phyloP scores from a whole-genome alignment of 352 stramenopile species.

The Phytopythium cucurbitacearum region DNA sequence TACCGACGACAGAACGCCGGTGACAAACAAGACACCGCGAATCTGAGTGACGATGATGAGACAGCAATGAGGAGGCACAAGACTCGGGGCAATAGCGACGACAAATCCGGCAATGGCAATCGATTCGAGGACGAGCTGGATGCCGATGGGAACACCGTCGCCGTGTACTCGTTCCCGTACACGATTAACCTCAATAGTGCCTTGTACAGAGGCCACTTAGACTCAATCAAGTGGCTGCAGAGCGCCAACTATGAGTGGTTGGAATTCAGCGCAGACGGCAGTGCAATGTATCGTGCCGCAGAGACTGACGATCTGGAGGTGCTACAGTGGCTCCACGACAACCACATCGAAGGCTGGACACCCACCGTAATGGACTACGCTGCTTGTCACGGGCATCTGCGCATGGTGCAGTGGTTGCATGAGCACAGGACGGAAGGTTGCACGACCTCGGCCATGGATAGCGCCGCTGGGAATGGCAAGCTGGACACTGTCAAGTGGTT shows the following conservation, averaged over 20 bases:
- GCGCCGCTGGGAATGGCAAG: too few relatives aligned
- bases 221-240: constrained; percentile 33
- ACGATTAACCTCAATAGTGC: constrained; percentile 6
- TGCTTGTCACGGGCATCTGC: constrained; percentile 13
- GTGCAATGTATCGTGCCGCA: constrained; percentile 13
- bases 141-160: too few relatives aligned
- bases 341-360: constrained; percentile 20
- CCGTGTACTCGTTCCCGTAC: constrained; percentile 3
- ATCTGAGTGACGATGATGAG: too few relatives aligned
- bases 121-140: too few relatives aligned
- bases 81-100: too few relatives aligned
- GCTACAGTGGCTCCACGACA: constrained; percentile 16
- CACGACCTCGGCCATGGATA: too few relatives aligned
- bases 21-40: too few relatives aligned
- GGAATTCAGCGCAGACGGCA: constrained; percentile 35
- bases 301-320: constrained; percentile 13
- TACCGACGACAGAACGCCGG: too few relatives aligned
- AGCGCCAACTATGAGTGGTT: constrained; percentile 27
- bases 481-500: background rate
- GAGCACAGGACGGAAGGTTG: constrained; percentile 8
- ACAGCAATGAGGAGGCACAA: too few relatives aligned
- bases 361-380: constrained; percentile 17
- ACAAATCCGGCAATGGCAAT: too few relatives aligned
- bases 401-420: constrained; percentile 21
- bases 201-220: constrained; percentile 41